Conservation (phyloP, 257 asterid species). For the Plantago elongata region DNA sequence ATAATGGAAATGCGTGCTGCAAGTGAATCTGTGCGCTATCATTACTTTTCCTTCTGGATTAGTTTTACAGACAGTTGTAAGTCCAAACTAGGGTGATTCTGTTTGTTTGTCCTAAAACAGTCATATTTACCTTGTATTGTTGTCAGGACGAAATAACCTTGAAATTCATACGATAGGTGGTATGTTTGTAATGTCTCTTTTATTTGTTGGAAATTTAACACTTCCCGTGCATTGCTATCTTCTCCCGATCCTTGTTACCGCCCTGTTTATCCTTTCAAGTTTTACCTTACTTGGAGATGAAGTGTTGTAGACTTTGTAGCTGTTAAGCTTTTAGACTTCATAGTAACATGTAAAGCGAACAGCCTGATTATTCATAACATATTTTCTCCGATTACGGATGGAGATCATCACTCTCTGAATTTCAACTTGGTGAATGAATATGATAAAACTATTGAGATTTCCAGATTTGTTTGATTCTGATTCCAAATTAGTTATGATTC, state of each 20-base stretch:
- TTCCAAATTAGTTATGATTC: too few relatives aligned
- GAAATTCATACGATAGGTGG: background rate
- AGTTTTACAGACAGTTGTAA: background rate
- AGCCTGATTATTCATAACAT: too few relatives aligned
- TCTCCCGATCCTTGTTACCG: background rate
- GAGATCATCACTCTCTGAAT: too few relatives aligned
- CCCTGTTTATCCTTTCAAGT: too few relatives aligned
- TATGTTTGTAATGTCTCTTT: background rate
- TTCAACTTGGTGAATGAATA: too few relatives aligned
- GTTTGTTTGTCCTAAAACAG: constrained; percentile 28
- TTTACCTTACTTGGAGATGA: too few relatives aligned
- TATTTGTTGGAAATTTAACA: background rate
- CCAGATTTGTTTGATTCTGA: too few relatives aligned
- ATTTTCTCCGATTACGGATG: too few relatives aligned
- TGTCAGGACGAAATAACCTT: background rate
- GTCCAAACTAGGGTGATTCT: constrained; percentile 24
- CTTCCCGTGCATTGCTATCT: background rate
- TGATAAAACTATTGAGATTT: too few relatives aligned
- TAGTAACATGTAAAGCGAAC: too few relatives aligned
- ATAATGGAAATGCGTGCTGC: background rate
- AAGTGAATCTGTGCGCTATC: constrained; percentile 11
- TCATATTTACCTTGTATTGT: constrained; percentile 18
- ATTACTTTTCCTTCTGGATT: background rate
- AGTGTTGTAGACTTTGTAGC: too few relatives aligned
- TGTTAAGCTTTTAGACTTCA: too few relatives aligned